Evolutionary conservation across 495 filamentous ascomycete species (phyloP).

Genomic region (Neurospora sp.): DNA sequence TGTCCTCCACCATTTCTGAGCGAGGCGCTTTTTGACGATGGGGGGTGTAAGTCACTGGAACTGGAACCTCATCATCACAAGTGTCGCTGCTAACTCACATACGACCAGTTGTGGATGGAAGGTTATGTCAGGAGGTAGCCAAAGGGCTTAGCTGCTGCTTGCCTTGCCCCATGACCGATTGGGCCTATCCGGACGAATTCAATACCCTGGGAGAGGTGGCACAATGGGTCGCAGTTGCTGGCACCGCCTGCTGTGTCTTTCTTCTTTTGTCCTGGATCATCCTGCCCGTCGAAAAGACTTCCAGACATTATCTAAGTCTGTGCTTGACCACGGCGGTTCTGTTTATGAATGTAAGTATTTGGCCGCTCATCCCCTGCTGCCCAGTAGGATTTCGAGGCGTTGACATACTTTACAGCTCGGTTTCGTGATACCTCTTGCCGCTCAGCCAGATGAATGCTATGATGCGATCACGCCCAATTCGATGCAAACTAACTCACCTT

Average conservation of each 20-base stretch:
- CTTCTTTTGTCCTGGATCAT: conserved; percentile 73
- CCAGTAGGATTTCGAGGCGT: not conserved
- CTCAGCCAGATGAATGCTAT: conserved; percentile 71
- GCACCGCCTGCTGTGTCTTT: conserved; percentile 62
- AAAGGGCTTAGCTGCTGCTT: conserved; percentile 58
- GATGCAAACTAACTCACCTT: conserved; percentile 72
- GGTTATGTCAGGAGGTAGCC: conserved; percentile 38
- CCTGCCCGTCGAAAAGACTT: conserved; percentile 80
- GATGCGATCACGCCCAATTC: conserved; percentile 89
- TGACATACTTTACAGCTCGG: conserved; percentile 41
- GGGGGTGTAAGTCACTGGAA: conserved; percentile 30
- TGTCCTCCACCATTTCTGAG: conserved; percentile 30
- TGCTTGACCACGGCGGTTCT: conserved; percentile 65
- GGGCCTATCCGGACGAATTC: conserved; percentile 74
- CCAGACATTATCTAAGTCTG: conserved; percentile 86
- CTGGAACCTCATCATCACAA: not conserved
- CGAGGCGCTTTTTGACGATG: conserved; percentile 20
- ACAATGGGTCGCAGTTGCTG: conserved; percentile 69
- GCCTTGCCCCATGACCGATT: conserved; percentile 79
- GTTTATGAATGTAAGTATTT: conserved; percentile 56
- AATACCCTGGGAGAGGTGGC: conserved; percentile 50
- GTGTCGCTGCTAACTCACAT: conserved; percentile 6
- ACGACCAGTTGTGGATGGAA: conserved; percentile 52
- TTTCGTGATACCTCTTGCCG: conserved; percentile 83
- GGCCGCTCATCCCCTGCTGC: conserved; percentile 13